Base-by-base conservation (phyloP, 1,139 yeast genomes). In the Candida sojae region DNA sequence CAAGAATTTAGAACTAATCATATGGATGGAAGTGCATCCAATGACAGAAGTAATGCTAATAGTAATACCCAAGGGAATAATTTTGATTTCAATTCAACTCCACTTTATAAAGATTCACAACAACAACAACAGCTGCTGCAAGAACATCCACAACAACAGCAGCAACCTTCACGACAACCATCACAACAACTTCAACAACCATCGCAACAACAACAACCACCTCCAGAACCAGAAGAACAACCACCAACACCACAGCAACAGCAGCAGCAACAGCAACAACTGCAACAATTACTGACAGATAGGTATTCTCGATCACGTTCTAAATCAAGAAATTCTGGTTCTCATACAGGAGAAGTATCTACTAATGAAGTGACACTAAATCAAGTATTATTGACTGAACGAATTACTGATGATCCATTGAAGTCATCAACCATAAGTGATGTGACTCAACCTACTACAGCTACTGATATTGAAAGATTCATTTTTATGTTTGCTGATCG, bases 401-500 rank as follows among this genome's bases (percentile, higher is more conserved):
- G 39, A 28, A 33, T 44, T 11, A 8, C 44, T 7, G 42, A 30
- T 17, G 31, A 36, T 9, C 31, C 30, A 31, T 35, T 28, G 21
- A 35, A 42, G 13, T 7, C 29, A 2, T 10, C 45, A 12, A 37
- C 39, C 10, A 12, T 46, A 42, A 42, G 47, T 17, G 51, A 53
- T 36, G 58, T 51, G 48, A 56, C 33, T 21, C 50, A 48, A 33
- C 54, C 58, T 23, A 66, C 73, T n/a, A 64, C 63, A 44, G 71
- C 77, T 3, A 59, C 67, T 7, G 82, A 77, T 52, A 75, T 79
- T 47, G 83, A 79, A 54, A 61, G 75, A 44, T 76, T 79, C 46
- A 68, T 79, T 39, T 76, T 72, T 55, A 69, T 74, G 60, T 75
- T 74, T 62, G 82, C 80, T 2, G 82, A 77, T 53, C 58, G 70